Base-by-base conservation (phyloP, 1,139 yeast genomes). In the Blastobotrys niveus region DNA sequence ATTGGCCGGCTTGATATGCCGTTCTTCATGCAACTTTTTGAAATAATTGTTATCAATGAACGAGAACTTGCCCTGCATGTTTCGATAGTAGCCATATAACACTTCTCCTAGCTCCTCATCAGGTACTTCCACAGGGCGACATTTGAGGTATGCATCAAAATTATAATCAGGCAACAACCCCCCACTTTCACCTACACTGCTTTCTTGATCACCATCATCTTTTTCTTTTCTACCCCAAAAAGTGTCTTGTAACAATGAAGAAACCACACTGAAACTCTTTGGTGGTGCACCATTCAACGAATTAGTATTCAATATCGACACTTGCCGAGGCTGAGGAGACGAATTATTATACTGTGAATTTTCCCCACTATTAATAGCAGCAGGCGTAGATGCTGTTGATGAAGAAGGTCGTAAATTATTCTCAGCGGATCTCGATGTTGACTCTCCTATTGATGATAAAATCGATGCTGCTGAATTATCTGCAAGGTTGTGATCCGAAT, bases 261-360 rank as follows among this genome's bases (percentile, higher is more conserved):
- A 55, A 5, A 58, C 61, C 10, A 58, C 62, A 7, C 60, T 55
- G 41, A 58, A 57, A 34, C 59, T 55, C 45, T 55, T 58, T 2
- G 62, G 62, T 1, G 59, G 57, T 5, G 52, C 43, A 2, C 22
- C 35, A 10, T n/a, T 9, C 9, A 48, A 47, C 17, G 51, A 52
- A 5, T 48, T 41, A 32, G 48, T 50, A 38, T 57, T 57, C 38
- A 57, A 48, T 18, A 57, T 32, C 12, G 42, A 22, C 9, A 32
- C 40, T 19, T 34, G 22, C 29, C 33, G 8, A 17, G 27, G n/a
- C 12, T 18, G 34, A n/a, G n/a, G n/a, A n/a, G n/a, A n/a, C n/a
- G n/a, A n/a, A n/a, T n/a, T n/a, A n/a, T n/a, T n/a, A n/a, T n/a
- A n/a, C n/a, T n/a, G n/a, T n/a, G n/a, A n/a, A n/a, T n/a, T n/a